A percentile compares a stretch with the other conserved stretches of the same genome.
These are phyloP conservation scores for Osmanthus fragrans DNA, from an alignment of 257 asterid species.

Conservation along the genomic window DNA sequence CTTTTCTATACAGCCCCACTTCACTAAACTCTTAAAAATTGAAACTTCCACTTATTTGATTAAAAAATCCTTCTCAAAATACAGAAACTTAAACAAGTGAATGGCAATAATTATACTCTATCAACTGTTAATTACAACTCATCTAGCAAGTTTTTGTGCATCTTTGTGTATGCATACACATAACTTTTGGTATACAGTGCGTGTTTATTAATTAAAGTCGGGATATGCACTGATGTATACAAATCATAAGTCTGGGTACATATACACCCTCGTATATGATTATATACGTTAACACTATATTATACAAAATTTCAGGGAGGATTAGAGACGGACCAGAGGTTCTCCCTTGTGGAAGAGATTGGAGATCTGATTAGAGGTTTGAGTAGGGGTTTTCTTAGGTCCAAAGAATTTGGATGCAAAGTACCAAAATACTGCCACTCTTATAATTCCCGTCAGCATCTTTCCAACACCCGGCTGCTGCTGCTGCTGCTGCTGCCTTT, in stretches of 20 bases:
- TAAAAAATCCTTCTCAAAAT: no score
- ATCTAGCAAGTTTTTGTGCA: background rate
- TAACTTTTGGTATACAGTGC: background rate
- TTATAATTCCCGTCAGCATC: slow-evolving; percentile 85
- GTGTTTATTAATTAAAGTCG: background rate
- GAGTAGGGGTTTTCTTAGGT: slow-evolving; percentile 62
- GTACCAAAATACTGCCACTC: slow-evolving; percentile 93
- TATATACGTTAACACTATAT: background rate
- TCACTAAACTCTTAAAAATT: background rate
- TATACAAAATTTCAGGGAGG: background rate
- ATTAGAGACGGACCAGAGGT: slow-evolving; percentile 50
- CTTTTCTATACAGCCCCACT: background rate
- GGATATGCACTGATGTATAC: background rate
- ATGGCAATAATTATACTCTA: background rate
- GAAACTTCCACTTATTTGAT: background rate
- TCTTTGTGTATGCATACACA: background rate
- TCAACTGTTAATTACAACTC: background rate
- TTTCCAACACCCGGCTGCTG: slow-evolving; percentile 66
- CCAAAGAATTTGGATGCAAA: slow-evolving; percentile 88
- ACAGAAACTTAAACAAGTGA: background rate
- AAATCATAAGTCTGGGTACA: background rate
- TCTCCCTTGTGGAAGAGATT: slow-evolving; percentile 89
- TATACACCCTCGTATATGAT: background rate
- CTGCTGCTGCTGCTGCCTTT: slow-evolving; percentile 39
- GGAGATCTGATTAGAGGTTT: slow-evolving; percentile 75